Conservation (phyloP, 345 rosid genomes). For the Euphorbia lathyris region DNA sequence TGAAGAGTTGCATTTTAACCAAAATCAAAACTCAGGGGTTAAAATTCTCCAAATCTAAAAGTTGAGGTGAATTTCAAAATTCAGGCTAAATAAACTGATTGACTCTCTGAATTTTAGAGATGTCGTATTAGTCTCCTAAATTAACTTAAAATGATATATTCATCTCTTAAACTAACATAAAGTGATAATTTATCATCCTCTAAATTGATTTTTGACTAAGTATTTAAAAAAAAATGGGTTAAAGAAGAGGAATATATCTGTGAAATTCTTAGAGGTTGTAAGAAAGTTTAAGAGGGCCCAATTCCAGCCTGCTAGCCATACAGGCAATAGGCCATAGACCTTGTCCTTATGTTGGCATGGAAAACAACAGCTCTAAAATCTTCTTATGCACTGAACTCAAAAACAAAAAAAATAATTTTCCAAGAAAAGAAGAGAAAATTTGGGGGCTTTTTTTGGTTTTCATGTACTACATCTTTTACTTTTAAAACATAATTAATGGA, state of each 20-base stretch:
- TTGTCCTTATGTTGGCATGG: background rate
- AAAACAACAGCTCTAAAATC: background rate
- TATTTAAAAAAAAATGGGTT: too few species aligned
- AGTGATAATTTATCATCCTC: too few species aligned
- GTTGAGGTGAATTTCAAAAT: too few species aligned
- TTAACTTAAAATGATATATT: too few species aligned
- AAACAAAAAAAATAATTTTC: constrained; percentile 8
- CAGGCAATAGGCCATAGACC: background rate
- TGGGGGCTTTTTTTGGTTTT: constrained; percentile 26
- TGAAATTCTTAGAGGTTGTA: background rate
- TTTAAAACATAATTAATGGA: constrained; percentile 17
- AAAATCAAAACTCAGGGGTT: too few species aligned
- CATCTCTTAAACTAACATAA: too few species aligned
- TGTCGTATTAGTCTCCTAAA: too few species aligned
- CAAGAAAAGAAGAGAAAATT: constrained; percentile 5
- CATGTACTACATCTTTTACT: constrained; percentile 14
- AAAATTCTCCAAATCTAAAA: too few species aligned
- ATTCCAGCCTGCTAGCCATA: background rate
- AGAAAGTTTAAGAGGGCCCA: background rate
- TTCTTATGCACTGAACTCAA: constrained; percentile 27
- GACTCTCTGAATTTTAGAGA: too few species aligned
- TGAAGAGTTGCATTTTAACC: too few species aligned
- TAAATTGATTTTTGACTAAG: too few species aligned
- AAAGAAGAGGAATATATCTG: background rate
- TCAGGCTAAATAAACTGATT: too few species aligned